Conservation (phyloP, 2,329 filamentous ascomycete species). For the Calonectria pseudoreteaudii region DNA sequence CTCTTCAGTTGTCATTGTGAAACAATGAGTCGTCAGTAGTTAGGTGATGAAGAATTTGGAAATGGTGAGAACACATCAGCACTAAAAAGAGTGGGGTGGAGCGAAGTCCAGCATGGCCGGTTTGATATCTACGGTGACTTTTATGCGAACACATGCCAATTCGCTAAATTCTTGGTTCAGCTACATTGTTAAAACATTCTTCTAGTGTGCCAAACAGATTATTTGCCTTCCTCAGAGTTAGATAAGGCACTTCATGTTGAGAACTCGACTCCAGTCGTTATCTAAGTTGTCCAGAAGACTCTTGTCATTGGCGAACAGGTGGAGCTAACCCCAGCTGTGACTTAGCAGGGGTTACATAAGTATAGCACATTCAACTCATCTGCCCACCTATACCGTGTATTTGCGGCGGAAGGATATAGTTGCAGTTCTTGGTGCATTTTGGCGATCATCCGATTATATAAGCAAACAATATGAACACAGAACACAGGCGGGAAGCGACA, state of each 20-base stretch:
- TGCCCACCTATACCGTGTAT: background rate
- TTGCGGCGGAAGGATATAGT: background rate
- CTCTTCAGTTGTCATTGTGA: background rate
- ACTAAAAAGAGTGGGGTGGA: background rate
- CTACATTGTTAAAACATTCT: background rate
- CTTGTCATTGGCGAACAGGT: background rate
- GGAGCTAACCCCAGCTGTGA: background rate
- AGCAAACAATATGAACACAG: background rate
- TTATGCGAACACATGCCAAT: background rate
- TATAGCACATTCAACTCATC: background rate
- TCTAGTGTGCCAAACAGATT: background rate
- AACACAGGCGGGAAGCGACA: background rate
- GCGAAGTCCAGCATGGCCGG: background rate
- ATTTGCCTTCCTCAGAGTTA: background rate
- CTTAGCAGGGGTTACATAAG: background rate
- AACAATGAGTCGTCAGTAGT: too few species aligned
- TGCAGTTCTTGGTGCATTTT: background rate
- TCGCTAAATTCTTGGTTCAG: background rate
- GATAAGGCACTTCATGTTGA: background rate
- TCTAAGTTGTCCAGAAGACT: background rate
- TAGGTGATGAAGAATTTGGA: background rate
- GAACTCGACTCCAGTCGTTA: background rate
- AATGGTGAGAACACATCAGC: background rate
- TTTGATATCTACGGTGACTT: background rate
- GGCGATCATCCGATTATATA: background rate